Evolutionary conservation across 2,329 filamentous ascomycete species (phyloP).

Genomic region (Teratosphaeria gauchensis): DNA sequence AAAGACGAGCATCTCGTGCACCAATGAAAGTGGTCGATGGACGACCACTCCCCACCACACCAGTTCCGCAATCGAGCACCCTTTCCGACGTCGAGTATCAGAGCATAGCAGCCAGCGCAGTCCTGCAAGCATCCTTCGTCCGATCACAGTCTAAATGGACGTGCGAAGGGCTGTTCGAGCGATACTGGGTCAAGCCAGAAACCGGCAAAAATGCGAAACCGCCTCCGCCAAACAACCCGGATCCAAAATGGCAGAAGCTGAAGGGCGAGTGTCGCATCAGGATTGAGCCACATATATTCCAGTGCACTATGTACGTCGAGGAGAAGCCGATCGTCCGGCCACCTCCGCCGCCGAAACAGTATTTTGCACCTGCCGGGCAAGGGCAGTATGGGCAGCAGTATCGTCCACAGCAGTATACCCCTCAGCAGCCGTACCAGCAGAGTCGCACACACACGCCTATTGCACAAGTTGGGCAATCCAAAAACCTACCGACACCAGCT

Average conservation of each 20-base stretch:
- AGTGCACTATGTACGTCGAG: slow-evolving; percentile 63
- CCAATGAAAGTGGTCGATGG: slow-evolving; percentile 55
- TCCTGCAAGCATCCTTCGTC: slow-evolving; percentile 62
- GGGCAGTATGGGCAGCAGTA: slow-evolving; percentile 14
- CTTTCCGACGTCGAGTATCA: slow-evolving; percentile 60
- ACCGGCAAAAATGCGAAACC: slow-evolving; percentile 55
- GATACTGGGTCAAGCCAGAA: slow-evolving; percentile 65
- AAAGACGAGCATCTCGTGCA: not conserved
- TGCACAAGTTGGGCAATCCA: slow-evolving; percentile 6
- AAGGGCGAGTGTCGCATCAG: slow-evolving; percentile 65
- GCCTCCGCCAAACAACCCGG: slow-evolving; percentile 34
- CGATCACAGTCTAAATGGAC: slow-evolving; percentile 68
- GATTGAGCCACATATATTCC: slow-evolving; percentile 71
- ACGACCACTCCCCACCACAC: slow-evolving; percentile 61
- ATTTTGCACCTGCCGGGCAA: slow-evolving; percentile 1
- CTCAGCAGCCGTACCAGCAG: slow-evolving; percentile 10
- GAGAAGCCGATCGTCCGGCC: slow-evolving; percentile 51
- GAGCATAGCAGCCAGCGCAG: slow-evolving; percentile 64
- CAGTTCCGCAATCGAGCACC: slow-evolving; percentile 55
- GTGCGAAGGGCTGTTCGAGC: slow-evolving; percentile 58
- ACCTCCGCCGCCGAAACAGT: slow-evolving; percentile 21
- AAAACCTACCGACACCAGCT: slow-evolving; percentile 5
- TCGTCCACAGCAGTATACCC: slow-evolving; percentile 10
- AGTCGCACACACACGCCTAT: slow-evolving; percentile 10
- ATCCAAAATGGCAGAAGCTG: slow-evolving; percentile 33